Evolutionary conservation across 495 filamentous ascomycete species (phyloP).

Genomic region (Talaromyces wortmannii): DNA sequence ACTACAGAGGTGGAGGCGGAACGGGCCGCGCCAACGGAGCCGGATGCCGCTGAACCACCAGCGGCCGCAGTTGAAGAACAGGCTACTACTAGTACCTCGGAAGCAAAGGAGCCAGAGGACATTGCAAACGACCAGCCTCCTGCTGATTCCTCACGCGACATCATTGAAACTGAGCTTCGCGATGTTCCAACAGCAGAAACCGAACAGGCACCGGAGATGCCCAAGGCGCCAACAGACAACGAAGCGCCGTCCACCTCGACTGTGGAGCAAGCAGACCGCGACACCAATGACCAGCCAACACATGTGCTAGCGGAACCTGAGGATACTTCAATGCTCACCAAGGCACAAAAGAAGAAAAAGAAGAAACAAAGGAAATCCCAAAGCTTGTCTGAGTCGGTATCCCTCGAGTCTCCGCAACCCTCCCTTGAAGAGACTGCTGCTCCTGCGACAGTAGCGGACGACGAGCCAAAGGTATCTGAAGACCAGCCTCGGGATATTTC

Average conservation of each 20-base stretch:
- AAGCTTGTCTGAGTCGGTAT: neutral
- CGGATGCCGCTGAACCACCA: neutral
- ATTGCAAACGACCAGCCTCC: neutral
- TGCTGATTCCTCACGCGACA: neutral
- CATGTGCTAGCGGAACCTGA: constrained; percentile 5
- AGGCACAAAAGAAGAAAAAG: constrained; percentile 4
- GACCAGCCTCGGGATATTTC: neutral
- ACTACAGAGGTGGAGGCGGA: neutral
- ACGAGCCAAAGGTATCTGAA: neutral
- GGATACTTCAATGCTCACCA: constrained; percentile 1
- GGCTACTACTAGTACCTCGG: neutral
- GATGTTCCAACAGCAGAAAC: neutral
- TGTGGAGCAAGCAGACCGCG: constrained; percentile 2
- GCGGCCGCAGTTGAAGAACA: neutral
- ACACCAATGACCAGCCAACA: neutral
- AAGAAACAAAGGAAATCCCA: constrained; percentile 8
- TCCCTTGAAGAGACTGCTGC: neutral
- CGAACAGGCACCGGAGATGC: neutral
- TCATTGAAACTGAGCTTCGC: neutral
- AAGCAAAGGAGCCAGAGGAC: neutral
- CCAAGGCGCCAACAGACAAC: neutral
- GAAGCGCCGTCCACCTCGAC: neutral
- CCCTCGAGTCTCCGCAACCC: neutral
- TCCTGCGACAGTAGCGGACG: neutral
- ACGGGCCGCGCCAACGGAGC: neutral